These are phyloP conservation scores for Panellus pusillus DNA, from an alignment of 768 basidiomycete species.

Conservation along the genomic window DNA sequence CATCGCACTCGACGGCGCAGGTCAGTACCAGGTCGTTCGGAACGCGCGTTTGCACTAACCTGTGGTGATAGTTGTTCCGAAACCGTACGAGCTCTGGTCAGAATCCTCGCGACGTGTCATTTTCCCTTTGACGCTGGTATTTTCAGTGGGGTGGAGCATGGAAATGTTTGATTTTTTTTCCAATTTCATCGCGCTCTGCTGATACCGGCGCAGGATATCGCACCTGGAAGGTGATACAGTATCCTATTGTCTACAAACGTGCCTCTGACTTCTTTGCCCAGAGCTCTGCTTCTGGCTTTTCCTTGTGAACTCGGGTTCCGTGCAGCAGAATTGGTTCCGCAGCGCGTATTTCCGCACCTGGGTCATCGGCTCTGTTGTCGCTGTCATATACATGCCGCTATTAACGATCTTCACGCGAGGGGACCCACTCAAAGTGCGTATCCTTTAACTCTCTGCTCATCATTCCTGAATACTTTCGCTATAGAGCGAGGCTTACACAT, in stretches of 20 bases:
- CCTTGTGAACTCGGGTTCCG: constrained; percentile 63
- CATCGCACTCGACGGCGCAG: constrained; percentile 39
- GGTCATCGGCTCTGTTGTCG: constrained; percentile 61
- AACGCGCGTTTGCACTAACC: background rate
- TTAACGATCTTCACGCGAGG: constrained; percentile 63
- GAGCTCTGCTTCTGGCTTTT: constrained; percentile 90
- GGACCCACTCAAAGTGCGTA: constrained; percentile 57
- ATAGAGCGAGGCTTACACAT: constrained; percentile 69
- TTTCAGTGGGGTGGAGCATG: constrained; percentile 68
- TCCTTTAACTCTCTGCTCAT: background rate
- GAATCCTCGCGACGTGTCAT: constrained; percentile 44
- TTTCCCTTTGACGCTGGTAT: constrained; percentile 64
- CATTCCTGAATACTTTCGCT: constrained; percentile 5
- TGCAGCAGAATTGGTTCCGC: constrained; percentile 74
- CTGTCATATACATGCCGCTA: constrained; percentile 67
- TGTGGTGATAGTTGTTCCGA: constrained; percentile 54
- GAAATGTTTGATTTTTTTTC: constrained; percentile 58
- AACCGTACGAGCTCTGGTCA: constrained; percentile 61
- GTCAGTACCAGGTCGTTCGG: constrained; percentile 37
- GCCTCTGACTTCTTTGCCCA: constrained; percentile 27
- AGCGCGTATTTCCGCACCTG: constrained; percentile 75
- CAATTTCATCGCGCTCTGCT: background rate
- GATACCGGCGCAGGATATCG: constrained; percentile 51
- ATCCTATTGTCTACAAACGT: background rate
- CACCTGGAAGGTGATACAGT: constrained; percentile 67